These are phyloP conservation scores for Centaurea solstitialis DNA, from an alignment of 129 eudicot genomes.

Conservation along the genomic window DNA sequence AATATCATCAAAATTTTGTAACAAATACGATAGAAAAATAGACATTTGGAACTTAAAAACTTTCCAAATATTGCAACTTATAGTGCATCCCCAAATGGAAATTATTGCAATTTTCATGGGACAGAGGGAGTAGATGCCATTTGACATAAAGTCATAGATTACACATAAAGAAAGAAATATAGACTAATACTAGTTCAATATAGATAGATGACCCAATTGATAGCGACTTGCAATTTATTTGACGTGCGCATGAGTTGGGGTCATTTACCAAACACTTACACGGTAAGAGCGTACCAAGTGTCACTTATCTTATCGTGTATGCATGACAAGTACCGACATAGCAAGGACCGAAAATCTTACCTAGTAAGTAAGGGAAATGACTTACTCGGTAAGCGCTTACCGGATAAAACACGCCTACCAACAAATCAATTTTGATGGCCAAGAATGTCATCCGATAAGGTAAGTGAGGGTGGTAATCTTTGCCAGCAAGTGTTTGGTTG, in stretches of 20 bases:
- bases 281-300: too few relatives aligned
- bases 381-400: too few relatives aligned
- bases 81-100: background rate
- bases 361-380: too few relatives aligned
- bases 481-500: too few relatives aligned
- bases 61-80: background rate
- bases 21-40: background rate
- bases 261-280: too few relatives aligned
- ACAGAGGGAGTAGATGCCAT: background rate
- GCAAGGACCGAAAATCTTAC: too few relatives aligned
- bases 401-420: too few relatives aligned
- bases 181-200: background rate
- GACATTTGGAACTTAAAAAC: background rate
- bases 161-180: background rate
- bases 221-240: background rate
- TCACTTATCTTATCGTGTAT: too few relatives aligned
- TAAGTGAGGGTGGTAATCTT: too few relatives aligned
- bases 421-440: too few relatives aligned
- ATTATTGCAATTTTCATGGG: background rate
- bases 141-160: background rate
- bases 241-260: background rate
- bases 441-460: too few relatives aligned
- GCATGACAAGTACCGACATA: too few relatives aligned
- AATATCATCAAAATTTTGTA: background rate
- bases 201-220: background rate